phyloP scores from a whole-genome alignment of 140 eudicot genomes.

The Anethum foeniculum region DNA sequence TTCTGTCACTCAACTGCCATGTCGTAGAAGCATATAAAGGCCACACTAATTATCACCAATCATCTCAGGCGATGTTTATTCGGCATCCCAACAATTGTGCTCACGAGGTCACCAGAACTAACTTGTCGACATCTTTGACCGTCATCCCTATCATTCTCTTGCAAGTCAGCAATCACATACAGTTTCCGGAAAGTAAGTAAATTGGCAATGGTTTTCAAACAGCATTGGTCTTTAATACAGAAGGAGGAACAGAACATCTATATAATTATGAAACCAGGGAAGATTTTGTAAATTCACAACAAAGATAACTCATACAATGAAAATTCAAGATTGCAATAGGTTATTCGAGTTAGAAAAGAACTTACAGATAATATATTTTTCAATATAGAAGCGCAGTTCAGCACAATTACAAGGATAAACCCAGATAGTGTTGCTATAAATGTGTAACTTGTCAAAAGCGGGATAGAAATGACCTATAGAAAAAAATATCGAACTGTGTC shows the following conservation, averaged over 20 bases:
- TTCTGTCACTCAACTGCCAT: no score
- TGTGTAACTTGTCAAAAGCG: constrained; percentile 61
- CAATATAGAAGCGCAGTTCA: constrained; percentile 51
- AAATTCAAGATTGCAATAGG: not conserved
- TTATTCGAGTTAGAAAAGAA: not conserved
- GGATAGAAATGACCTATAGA: constrained; percentile 50
- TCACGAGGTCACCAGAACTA: not conserved
- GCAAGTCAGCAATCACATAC: not conserved
- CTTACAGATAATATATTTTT: constrained; percentile 68
- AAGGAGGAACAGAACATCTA: not conserved
- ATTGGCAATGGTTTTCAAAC: not conserved
- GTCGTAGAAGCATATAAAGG: no score
- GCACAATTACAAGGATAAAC: constrained; percentile 29
- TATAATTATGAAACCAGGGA: not conserved
- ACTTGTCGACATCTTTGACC: not conserved
- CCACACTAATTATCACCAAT: no score
- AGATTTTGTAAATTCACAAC: not conserved
- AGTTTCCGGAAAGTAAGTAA: not conserved
- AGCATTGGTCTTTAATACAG: not conserved
- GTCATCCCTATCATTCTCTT: not conserved
- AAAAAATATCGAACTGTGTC: not conserved
- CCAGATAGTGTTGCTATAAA: constrained; percentile 63
- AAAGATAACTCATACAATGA: not conserved
- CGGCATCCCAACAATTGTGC: not conserved
- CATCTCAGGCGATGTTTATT: not conserved